A percentile compares a stretch with the other conserved stretches of the same genome.
These are phyloP conservation scores for Eucalyptus sp. DNA, from an alignment of 345 rosid genomes.

Conservation along the genomic window DNA sequence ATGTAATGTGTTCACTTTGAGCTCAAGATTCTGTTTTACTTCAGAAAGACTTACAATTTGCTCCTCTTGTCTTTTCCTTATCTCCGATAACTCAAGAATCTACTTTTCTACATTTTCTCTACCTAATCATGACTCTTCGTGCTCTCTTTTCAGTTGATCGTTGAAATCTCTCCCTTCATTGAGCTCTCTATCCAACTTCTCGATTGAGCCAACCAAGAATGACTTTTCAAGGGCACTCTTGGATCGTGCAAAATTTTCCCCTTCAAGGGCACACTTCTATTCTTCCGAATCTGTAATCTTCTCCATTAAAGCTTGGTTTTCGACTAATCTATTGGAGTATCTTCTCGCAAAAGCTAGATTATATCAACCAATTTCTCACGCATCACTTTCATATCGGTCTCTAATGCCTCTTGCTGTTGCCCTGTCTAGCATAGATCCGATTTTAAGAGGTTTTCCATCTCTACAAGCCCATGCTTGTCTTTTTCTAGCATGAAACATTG, in stretches of 20 bases:
- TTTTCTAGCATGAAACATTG: no score
- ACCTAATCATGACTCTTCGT: slow-evolving; percentile 24
- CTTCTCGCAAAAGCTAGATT: no score
- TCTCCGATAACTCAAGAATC: slow-evolving; percentile 24
- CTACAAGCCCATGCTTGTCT: no score
- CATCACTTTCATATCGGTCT: no score
- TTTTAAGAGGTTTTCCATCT: no score
- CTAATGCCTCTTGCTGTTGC: no score
- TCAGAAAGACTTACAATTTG: slow-evolving; percentile 36
- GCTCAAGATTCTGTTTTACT: slow-evolving; percentile 41
- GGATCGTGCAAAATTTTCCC: slow-evolving; percentile 37
- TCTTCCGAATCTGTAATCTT: slow-evolving; percentile 18
- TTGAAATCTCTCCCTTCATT: slow-evolving; percentile 36
- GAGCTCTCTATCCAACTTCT: slow-evolving; percentile 41
- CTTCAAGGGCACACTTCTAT: slow-evolving; percentile 33
- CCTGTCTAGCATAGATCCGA: no score
- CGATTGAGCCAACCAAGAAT: slow-evolving; percentile 26
- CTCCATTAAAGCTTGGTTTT: no score
- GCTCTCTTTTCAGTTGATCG: slow-evolving; percentile 48
- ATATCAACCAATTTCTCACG: no score
- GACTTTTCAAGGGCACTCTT: slow-evolving; percentile 38
- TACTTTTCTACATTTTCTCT: slow-evolving; percentile 29
- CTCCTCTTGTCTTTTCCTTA: slow-evolving; percentile 16
- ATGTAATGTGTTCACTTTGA: slow-evolving; percentile 17
- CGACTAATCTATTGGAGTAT: no score